These are phyloP conservation scores for Leucosporidium creatinivorum DNA, from an alignment of 768 basidiomycete species.

Conservation along the genomic window DNA sequence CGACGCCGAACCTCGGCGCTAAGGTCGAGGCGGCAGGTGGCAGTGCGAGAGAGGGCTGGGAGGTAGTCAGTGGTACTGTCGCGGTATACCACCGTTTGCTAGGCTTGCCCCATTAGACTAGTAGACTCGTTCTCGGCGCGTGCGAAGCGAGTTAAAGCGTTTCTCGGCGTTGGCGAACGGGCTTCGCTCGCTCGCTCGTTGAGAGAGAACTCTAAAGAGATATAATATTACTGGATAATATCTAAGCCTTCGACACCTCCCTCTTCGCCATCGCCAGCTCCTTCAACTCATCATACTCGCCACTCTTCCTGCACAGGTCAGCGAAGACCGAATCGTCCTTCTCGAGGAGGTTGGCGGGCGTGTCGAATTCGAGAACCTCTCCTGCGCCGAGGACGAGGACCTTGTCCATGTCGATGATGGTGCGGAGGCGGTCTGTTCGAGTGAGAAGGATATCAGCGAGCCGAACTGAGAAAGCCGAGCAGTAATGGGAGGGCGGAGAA, in stretches of 20 bases:
- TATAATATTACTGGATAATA: no score
- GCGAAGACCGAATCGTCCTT: conserved; percentile 54
- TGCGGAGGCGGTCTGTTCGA: conserved; percentile 24
- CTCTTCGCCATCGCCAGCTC: conserved; percentile 24
- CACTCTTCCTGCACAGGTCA: conserved; percentile 33
- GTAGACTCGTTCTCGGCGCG: no score
- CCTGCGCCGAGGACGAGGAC: conserved; percentile 54
- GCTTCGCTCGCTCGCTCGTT: no score
- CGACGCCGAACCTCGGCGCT: no score
- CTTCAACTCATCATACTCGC: conserved; percentile 28
- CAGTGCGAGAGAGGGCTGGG: no score
- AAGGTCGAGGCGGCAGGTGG: no score
- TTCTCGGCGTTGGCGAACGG: no score
- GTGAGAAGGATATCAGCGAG: neutral
- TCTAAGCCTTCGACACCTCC: neutral
- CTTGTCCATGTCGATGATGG: conserved; percentile 45
- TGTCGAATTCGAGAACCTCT: conserved; percentile 66
- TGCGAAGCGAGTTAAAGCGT: no score
- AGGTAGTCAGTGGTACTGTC: no score
- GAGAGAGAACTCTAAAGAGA: no score
- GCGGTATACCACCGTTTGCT: no score
- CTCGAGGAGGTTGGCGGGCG: conserved; percentile 53
- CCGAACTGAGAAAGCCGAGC: neutral
- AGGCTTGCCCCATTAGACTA: no score
- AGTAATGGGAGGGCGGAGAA: neutral